Evolutionary conservation across 78 protist species (phyloP).

Genomic region (Dictyostelium discoideum): DNA sequence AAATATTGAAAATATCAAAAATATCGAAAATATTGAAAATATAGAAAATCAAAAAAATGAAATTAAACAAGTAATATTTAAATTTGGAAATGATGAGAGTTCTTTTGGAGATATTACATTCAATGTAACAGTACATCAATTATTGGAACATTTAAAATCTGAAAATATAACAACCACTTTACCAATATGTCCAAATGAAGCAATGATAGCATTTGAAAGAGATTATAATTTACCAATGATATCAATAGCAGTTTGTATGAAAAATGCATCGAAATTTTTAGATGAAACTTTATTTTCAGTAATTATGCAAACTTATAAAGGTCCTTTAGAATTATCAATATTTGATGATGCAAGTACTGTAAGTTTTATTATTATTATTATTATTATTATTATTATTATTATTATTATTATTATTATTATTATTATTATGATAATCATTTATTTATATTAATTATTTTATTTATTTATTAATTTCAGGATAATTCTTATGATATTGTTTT

Average conservation of each 20-base stretch:
- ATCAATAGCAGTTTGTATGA: constrained; percentile 61
- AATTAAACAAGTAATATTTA: not conserved
- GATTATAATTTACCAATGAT: constrained; percentile 57
- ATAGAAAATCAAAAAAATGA: not conserved
- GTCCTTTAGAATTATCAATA: constrained; percentile 60
- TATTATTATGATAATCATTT: no score
- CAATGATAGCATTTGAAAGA: not conserved
- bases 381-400: not conserved
- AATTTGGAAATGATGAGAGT: not conserved
- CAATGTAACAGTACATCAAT: not conserved
- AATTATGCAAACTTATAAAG: constrained; percentile 40
- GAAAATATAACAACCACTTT: not conserved
- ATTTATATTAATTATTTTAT: not conserved
- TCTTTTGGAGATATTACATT: not conserved
- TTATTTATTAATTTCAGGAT: not conserved
- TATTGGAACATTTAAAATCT: not conserved
- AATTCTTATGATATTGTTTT: not conserved
- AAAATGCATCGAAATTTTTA: constrained; percentile 35
- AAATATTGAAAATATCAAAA: not conserved
- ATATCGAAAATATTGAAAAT: not conserved
- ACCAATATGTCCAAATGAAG: not conserved
- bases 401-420: not conserved
- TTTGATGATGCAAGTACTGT: constrained; percentile 73
- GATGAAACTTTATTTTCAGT: constrained; percentile 54
- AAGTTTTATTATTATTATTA: not conserved